phyloP scores from a whole-genome alignment of 306 rosid genomes.

The Coriaria nepalensis region DNA sequence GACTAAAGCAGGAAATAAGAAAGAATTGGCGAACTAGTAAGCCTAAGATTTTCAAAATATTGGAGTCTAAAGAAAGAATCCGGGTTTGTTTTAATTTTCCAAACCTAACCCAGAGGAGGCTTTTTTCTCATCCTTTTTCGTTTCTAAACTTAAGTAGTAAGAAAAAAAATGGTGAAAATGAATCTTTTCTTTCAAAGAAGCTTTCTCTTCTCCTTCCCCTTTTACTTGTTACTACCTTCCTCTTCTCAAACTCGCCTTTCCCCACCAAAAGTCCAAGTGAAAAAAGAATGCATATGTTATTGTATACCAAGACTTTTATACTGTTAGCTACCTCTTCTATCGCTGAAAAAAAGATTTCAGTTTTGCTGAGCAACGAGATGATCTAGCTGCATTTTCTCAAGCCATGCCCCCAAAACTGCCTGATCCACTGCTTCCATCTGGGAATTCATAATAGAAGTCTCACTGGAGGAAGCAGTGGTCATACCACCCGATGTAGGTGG shows the following conservation, averaged over 20 bases:
- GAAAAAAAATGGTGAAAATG: slow-evolving; percentile 25
- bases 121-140: slow-evolving; percentile 10
- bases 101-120: slow-evolving; percentile 25
- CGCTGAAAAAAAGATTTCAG: slow-evolving; percentile 19
- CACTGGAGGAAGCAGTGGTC: slow-evolving; percentile 26
- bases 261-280: slow-evolving; percentile 28
- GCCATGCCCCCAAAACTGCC: slow-evolving; percentile 51
- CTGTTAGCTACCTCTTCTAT: slow-evolving; percentile 29
- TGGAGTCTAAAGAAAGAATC: slow-evolving; percentile 26
- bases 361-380: slow-evolving; percentile 60
- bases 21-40: slow-evolving; percentile 29
- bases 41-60: slow-evolving; percentile 37
- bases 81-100: slow-evolving; percentile 1
- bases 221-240: slow-evolving; percentile 15
- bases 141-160: slow-evolving; percentile 17
- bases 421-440: slow-evolving; percentile 42
- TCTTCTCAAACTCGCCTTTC: slow-evolving; percentile 15
- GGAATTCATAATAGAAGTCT: slow-evolving; percentile 32
- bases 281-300: slow-evolving; percentile 20
- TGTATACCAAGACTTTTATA: slow-evolving; percentile 25
- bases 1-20: slow-evolving; percentile 3
- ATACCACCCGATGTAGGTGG: slow-evolving; percentile 17
- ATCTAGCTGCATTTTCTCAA: slow-evolving; percentile 56
- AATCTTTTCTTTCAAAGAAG: slow-evolving; percentile 20
- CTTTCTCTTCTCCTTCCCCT: slow-evolving; percentile 13